Evolutionary conservation across 306 rosid genomes (phyloP).

Genomic region (Glycine latifolia): DNA sequence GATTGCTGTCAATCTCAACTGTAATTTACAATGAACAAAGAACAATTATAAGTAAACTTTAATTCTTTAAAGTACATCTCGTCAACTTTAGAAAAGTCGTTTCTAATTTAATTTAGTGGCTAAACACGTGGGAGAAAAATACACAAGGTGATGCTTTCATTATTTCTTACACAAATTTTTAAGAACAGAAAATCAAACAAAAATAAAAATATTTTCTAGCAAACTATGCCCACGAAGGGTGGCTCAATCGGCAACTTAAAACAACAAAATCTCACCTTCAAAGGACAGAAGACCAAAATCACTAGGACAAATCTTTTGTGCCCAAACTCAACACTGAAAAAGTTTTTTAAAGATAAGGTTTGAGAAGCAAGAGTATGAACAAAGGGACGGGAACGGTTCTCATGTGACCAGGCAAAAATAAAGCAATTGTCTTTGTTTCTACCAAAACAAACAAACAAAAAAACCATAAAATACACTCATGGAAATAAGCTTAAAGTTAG

Average conservation of each 20-base stretch:
- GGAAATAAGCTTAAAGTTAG: constrained; percentile 10
- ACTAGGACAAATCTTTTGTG: neutral
- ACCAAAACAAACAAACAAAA: neutral
- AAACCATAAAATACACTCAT: neutral
- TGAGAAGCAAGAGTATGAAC: neutral
- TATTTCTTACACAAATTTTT: too few relatives aligned
- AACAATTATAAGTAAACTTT: neutral
- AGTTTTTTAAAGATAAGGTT: neutral
- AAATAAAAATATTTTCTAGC: too few relatives aligned
- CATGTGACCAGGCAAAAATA: neutral
- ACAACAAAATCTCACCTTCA: too few relatives aligned
- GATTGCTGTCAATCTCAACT: too few relatives aligned
- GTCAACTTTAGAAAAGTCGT: neutral
- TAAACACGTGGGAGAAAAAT: neutral
- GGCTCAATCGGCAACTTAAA: too few relatives aligned
- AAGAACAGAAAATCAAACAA: too few relatives aligned
- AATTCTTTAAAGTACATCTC: neutral
- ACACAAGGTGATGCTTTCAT: neutral
- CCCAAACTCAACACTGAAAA: too few relatives aligned
- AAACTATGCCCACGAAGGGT: neutral
- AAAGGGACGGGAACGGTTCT: neutral
- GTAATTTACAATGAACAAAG: neutral
- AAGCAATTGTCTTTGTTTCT: neutral
- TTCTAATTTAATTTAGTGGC: too few relatives aligned
- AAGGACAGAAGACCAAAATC: neutral